Base-by-base conservation (phyloP, 805 yeast species). In the Yarrowia sp. region DNA sequence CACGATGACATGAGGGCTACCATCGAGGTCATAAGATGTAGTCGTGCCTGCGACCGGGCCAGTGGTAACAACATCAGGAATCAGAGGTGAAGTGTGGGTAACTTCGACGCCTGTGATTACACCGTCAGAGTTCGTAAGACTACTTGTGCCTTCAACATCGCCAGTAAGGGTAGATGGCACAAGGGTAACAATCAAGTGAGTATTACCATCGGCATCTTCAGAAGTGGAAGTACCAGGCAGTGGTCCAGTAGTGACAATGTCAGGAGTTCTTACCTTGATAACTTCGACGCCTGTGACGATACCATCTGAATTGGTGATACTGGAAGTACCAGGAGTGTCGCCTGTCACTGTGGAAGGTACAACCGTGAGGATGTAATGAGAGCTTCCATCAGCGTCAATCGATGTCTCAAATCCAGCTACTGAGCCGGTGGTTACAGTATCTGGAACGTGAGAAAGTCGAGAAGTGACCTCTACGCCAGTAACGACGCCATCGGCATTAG, bases 381-480 rank as follows among this genome's bases (percentile, higher is more conserved):
- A 9, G 13, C 33, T 44, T 2, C 33, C 33, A 12, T 12, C 10
- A 5, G 10, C 49, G 6, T 44, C 49, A 4, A 13, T 5, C 0
- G 24, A 43, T 15, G 46, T 43, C 14, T 20, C 5, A 2, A 20
- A 17, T 13, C 46, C 46, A 17, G 46, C 14, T 17, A 43, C 46
- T 6, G 46, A 13, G 1, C 55, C 55, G 6, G 55, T 49, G 15
- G 39, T 36, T 19, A 50, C 42, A 8, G 17, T 0, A 9, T 34
- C 42, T 4, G 49, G 55, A 10, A 8, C n/a, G 7, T 15, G 39
- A 15, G 38, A 10, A 10, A 10, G 10, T 2, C n/a, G 8, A 2
- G 17, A 24, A 8, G 55, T 49, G n/a, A 50, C 56, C 34, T 50
- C 40, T 6, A 50, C 56, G 2, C 40, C 56, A 36, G 38, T 36